Percentiles rank a stretch among this genome's conserved stretches.
phyloP scores from a whole-genome alignment of 257 asterid species.

The Lycium ferocissimum region DNA sequence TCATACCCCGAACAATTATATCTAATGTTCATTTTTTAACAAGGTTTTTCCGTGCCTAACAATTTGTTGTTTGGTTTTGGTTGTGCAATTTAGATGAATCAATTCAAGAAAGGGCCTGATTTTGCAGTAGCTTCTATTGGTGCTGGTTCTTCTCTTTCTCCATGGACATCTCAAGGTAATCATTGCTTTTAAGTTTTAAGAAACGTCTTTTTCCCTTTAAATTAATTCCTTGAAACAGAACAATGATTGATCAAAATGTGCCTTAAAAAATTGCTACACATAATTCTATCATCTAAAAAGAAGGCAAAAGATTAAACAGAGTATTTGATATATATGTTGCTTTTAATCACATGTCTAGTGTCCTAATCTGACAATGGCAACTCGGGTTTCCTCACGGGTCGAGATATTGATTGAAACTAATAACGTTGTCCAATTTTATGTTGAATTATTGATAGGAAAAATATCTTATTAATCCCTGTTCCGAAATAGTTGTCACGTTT shows the following conservation, averaged over 20 bases:
- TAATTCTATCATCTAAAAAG: too few species aligned
- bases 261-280: not conserved
- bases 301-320: not conserved
- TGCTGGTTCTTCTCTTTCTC: constrained; percentile 65
- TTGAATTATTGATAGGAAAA: not conserved
- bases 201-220: not conserved
- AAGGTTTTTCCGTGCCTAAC: not conserved
- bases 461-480: too few species aligned
- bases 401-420: constrained; percentile 31
- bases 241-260: not conserved
- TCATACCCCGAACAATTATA: not conserved
- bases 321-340: not conserved
- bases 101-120: constrained; percentile 69
- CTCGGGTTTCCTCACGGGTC: constrained; percentile 40
- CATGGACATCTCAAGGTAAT: constrained; percentile 83
- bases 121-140: constrained; percentile 68
- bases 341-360: constrained; percentile 44
- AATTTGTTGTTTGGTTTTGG: not conserved
- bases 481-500: too few species aligned
- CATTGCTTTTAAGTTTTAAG: constrained; percentile 32
- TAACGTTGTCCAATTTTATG: constrained; percentile 36
- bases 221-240: not conserved
- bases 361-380: constrained; percentile 41
- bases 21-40: not conserved
- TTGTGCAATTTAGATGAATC: constrained; percentile 26